Evolutionary conservation across 1,284 basidiomycete species (phyloP), one percentile per base, ranked within the genome.

Genomic region (Puccinia triticina): DNA sequence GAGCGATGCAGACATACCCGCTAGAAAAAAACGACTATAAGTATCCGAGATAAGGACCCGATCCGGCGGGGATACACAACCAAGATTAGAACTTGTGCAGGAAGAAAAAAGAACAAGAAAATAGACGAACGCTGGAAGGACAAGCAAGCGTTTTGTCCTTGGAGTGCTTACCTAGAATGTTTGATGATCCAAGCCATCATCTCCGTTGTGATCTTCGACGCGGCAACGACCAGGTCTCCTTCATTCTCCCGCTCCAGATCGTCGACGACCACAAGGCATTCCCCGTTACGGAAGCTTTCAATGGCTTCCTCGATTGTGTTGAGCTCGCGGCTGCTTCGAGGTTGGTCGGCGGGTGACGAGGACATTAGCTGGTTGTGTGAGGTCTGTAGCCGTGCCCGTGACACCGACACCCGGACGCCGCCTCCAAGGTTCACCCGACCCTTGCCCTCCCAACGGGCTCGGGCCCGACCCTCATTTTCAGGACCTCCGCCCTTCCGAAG

Each of bases 121-220:
- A 43, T 4, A 43, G 5, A 57, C 55, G 21, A 29, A n/a, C 23
- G 12, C 23, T 11, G 66, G 23, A 40, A 72, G 32, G 12, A 40
- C 5, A 2, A 21, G 26, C 29, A n/a, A n/a, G n/a, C n/a, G n/a
- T n/a, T n/a, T n/a, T n/a, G n/a, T n/a, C n/a, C n/a, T n/a, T n/a
- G 48, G 18, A 43, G 21, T 14, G 0, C 78, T 66, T 84, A 95
- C 95, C 94, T 96, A 0, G 94, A 94, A 88, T 96, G 92, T 87
- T 93, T 92, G 87, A 99, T 95, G 90, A 99, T 94, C 94, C 95
- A 99, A 0, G 97, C 97, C 96, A 99, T 98, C 86, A 96, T 94
- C 88, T 97, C 93, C 0, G 94, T 94, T 29, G 95, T 95, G 84
- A 93, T 91, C 83, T 91, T 90, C 61, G 89, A 89, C 0, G 91